Evolutionary conservation across 225 moss, liverwort and hornwort species (phyloP).

Genomic region (Physcomitrium patens): DNA sequence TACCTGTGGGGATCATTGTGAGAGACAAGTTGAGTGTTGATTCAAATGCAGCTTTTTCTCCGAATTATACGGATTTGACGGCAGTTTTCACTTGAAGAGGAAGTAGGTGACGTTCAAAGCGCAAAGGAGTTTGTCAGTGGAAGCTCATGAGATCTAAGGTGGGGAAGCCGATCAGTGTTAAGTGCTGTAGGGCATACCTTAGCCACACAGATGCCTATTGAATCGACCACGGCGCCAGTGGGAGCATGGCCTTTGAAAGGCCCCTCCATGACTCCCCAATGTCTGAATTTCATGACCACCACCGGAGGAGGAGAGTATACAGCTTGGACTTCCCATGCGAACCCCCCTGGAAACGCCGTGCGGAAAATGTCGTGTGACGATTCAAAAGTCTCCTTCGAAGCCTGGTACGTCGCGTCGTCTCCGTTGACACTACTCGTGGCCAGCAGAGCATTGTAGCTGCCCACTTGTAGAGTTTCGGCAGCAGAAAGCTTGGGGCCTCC

Average conservation of each 20-base stretch:
- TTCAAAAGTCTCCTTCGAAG: slow-evolving; percentile 66
- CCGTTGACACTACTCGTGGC: slow-evolving; percentile 49
- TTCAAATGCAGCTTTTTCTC: not conserved
- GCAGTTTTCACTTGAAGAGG: not conserved
- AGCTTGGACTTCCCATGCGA: slow-evolving; percentile 81
- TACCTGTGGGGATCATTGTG: slow-evolving; percentile 40
- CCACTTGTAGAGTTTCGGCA: slow-evolving; percentile 56
- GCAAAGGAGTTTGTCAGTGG: no score
- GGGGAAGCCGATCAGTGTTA: no score
- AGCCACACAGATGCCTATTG: slow-evolving; percentile 63
- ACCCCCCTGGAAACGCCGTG: slow-evolving; percentile 64
- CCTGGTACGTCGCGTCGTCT: slow-evolving; percentile 54
- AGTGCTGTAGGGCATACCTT: slow-evolving; percentile 39
- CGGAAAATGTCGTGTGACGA: slow-evolving; percentile 85
- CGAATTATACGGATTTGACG: not conserved
- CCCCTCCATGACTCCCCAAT: slow-evolving; percentile 70
- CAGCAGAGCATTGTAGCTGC: slow-evolving; percentile 80
- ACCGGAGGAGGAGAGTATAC: slow-evolving; percentile 84
- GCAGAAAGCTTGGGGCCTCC: slow-evolving; percentile 65
- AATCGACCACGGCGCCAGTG: slow-evolving; percentile 50
- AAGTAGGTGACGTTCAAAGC: no score
- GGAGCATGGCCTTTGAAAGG: slow-evolving; percentile 62
- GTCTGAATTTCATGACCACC: slow-evolving; percentile 77
- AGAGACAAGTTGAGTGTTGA: no score
- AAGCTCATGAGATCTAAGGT: no score